Percentiles rank a stretch among this genome's conserved stretches.
phyloP scores from a whole-genome alignment of 129 eudicot species.

The Flaveria ramosissima region DNA sequence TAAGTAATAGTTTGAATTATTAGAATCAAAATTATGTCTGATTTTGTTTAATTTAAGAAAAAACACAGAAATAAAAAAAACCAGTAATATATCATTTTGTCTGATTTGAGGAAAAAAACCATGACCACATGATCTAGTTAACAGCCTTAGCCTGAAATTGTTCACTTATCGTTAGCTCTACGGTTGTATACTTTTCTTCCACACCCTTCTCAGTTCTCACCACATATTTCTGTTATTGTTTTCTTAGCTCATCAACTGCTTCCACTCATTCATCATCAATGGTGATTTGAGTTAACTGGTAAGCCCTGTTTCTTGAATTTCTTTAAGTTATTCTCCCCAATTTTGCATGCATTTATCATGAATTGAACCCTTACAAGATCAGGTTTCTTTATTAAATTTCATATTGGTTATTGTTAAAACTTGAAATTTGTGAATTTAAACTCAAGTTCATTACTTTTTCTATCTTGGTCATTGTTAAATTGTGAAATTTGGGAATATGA shows the following conservation, averaged over 20 bases:
- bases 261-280: constrained; percentile 23
- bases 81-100: not conserved
- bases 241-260: constrained; percentile 5
- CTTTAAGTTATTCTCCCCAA: not conserved
- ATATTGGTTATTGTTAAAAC: constrained; percentile 4
- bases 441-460: constrained; percentile 1
- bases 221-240: constrained; percentile 15
- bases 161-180: constrained; percentile 28
- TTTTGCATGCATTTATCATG: constrained; percentile 28
- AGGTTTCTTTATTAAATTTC: not conserved
- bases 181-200: constrained; percentile 19
- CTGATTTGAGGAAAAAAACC: constrained; percentile 7
- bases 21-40: too few species aligned
- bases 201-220: not conserved
- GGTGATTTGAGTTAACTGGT: constrained; percentile 30
- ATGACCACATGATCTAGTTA: constrained; percentile 36
- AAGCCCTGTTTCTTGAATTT: constrained; percentile 25
- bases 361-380: constrained; percentile 9
- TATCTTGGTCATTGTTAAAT: constrained; percentile 2
- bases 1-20: too few species aligned
- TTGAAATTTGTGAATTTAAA: not conserved
- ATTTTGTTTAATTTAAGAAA: not conserved
- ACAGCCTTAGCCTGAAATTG: constrained; percentile 29
- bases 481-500: constrained; percentile 15
- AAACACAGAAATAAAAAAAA: not conserved